Conservation (phyloP, 75 land plant genomes). For the Azolla pinnata region DNA sequence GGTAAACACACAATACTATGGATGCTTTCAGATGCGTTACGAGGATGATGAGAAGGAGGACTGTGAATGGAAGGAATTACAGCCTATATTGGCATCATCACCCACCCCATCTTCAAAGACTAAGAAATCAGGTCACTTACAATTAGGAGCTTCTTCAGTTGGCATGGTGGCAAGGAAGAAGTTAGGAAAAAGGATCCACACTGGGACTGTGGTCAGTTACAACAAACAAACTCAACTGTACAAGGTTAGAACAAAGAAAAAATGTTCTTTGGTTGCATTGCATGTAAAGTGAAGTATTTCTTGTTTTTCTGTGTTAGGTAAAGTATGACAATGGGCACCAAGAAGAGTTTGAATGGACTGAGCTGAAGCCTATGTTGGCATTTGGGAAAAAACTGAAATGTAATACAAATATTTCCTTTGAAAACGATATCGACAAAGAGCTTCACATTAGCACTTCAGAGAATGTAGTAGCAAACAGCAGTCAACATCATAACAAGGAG, state of each 20-base stretch:
- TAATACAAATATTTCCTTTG: too few species aligned
- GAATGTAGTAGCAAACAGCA: too few species aligned
- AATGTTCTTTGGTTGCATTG: not conserved
- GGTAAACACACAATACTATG: too few species aligned
- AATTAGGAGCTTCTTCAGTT: slow-evolving; percentile 15
- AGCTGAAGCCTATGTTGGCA: slow-evolving; percentile 20
- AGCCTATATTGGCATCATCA: not conserved
- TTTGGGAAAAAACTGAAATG: slow-evolving; percentile 3
- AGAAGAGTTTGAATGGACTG: slow-evolving; percentile 31
- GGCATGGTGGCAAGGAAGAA: slow-evolving; percentile 21
- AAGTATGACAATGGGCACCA: slow-evolving; percentile 33
- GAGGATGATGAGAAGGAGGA: slow-evolving; percentile 12
- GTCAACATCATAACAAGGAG: too few species aligned
- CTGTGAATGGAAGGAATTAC: slow-evolving; percentile 11
- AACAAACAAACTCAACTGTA: slow-evolving; percentile 34
- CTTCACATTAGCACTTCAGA: too few species aligned
- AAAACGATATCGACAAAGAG: too few species aligned
- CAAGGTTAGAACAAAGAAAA: slow-evolving; percentile 16
- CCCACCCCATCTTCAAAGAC: not conserved
- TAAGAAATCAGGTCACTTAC: not conserved
- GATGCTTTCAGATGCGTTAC: slow-evolving; percentile 3
- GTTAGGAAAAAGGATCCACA: slow-evolving; percentile 20
- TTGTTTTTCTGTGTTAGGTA: slow-evolving; percentile 25
- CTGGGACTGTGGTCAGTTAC: slow-evolving; percentile 17
- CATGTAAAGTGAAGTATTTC: not conserved